Evolutionary conservation across 306 rosid genomes (phyloP).

Genomic region (Vigna angularis): DNA sequence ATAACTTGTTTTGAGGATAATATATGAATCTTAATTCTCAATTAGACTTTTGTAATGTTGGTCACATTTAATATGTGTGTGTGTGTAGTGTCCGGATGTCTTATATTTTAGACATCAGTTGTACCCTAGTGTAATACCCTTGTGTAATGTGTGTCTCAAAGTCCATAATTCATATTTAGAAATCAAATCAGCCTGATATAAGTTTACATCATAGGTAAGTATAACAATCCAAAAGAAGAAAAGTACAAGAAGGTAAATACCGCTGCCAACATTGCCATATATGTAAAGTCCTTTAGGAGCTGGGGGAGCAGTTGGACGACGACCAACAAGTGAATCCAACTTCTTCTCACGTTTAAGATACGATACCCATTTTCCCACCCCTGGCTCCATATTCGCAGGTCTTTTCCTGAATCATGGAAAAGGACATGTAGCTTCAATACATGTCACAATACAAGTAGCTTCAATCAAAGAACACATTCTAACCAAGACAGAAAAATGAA

Average conservation of each 20-base stretch:
- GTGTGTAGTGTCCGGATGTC: not conserved
- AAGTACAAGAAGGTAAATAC: conserved; percentile 52
- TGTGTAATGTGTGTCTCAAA: not conserved
- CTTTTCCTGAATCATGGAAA: conserved; percentile 62
- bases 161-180: conserved; percentile 7
- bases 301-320: conserved; percentile 80
- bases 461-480: not conserved
- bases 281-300: conserved; percentile 93
- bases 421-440: conserved; percentile 27
- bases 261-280: conserved; percentile 96
- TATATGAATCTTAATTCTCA: not conserved
- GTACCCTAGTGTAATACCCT: not conserved
- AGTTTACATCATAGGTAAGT: conserved; percentile 32
- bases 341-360: conserved; percentile 93
- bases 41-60: too few species aligned
- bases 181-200: conserved; percentile 32
- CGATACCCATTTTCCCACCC: conserved; percentile 98
- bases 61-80: too few species aligned
- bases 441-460: conserved; percentile 28
- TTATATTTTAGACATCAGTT: not conserved
- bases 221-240: conserved; percentile 10
- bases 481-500: not conserved
- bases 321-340: conserved; percentile 80
- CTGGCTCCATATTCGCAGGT: conserved; percentile 70
- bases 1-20: not conserved